Evolutionary conservation across 2,329 filamentous ascomycete genomes (phyloP).

Genomic region (Colletotrichum noveboracense): DNA sequence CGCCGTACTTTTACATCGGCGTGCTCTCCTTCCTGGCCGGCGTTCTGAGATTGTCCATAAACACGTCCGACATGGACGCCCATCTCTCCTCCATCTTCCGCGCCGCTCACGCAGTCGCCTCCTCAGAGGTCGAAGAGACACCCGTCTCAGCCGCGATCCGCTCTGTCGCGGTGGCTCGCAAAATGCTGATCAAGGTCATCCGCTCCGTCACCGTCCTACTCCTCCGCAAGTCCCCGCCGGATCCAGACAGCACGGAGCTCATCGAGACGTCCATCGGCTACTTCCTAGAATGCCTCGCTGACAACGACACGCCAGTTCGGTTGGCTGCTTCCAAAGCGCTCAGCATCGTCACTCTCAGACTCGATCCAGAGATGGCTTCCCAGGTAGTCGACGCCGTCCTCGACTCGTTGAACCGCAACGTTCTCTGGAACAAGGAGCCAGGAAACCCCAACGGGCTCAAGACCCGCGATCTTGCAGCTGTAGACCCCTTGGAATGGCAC

Average conservation of each 20-base stretch:
- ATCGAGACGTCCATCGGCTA: slow-evolving; percentile 84
- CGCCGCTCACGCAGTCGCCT: slow-evolving; percentile 64
- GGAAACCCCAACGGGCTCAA: background rate
- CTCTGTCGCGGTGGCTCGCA: slow-evolving; percentile 80
- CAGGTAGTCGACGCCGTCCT: slow-evolving; percentile 90
- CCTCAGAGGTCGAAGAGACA: slow-evolving; percentile 46
- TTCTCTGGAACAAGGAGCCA: slow-evolving; percentile 56
- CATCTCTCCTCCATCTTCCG: slow-evolving; percentile 72
- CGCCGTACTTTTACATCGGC: slow-evolving; percentile 80
- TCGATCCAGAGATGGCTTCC: slow-evolving; percentile 80
- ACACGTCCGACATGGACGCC: slow-evolving; percentile 75
- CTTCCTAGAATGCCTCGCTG: slow-evolving; percentile 77
- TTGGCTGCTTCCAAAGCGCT: slow-evolving; percentile 92
- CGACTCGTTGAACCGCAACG: slow-evolving; percentile 66
- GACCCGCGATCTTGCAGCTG: slow-evolving; percentile 70
- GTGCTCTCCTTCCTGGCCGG: slow-evolving; percentile 81
- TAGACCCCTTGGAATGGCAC: slow-evolving; percentile 89
- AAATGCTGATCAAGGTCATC: slow-evolving; percentile 84
- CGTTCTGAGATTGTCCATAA: slow-evolving; percentile 70
- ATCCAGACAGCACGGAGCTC: slow-evolving; percentile 52
- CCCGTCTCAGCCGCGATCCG: slow-evolving; percentile 58
- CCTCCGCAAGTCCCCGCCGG: slow-evolving; percentile 55
- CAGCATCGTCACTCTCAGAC: slow-evolving; percentile 81
- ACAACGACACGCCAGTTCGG: slow-evolving; percentile 90
- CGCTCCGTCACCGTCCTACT: slow-evolving; percentile 74